Evolutionary conservation across 1,139 yeast genomes (phyloP).

Genomic region (Yamadazyma triangularis): DNA sequence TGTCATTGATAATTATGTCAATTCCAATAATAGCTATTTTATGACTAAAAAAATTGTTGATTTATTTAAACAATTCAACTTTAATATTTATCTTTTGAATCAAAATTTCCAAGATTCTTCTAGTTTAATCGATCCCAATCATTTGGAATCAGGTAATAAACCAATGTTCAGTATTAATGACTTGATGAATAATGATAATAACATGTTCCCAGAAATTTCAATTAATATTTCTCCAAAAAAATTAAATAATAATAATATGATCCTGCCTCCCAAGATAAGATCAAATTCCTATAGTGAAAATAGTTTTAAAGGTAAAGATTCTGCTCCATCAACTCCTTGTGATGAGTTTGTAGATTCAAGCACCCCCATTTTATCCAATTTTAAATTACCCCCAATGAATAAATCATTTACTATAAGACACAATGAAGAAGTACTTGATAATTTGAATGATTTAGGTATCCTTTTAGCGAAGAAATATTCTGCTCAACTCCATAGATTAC

Average conservation of each 20-base stretch:
- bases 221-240: slow-evolving; percentile 6
- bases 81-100: slow-evolving; percentile 12
- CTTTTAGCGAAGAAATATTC: slow-evolving; percentile 4
- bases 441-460: slow-evolving; percentile 9
- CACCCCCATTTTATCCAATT: slow-evolving; percentile 13
- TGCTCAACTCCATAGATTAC: slow-evolving; percentile 6
- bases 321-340: slow-evolving; percentile 4
- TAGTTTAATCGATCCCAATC: not conserved
- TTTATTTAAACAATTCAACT: slow-evolving; percentile 5
- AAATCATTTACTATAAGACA: slow-evolving; percentile 35
- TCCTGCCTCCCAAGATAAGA: slow-evolving; percentile 6
- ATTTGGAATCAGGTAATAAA: slow-evolving; percentile 10
- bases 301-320: slow-evolving; percentile 1
- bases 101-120: slow-evolving; percentile 5
- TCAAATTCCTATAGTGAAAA: slow-evolving; percentile 6
- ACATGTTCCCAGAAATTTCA: slow-evolving; percentile 8
- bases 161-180: slow-evolving; percentile 11
- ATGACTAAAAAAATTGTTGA: slow-evolving; percentile 48
- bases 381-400: slow-evolving; percentile 10
- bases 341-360: slow-evolving; percentile 9
- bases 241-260: not conserved
- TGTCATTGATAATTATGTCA: slow-evolving; percentile 28
- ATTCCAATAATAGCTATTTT: slow-evolving; percentile 37
- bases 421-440: slow-evolving; percentile 30
- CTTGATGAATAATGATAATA: slow-evolving; percentile 9